Base-by-base conservation (phyloP, 176 grass and related monocot species). In the Zea luxurians region DNA sequence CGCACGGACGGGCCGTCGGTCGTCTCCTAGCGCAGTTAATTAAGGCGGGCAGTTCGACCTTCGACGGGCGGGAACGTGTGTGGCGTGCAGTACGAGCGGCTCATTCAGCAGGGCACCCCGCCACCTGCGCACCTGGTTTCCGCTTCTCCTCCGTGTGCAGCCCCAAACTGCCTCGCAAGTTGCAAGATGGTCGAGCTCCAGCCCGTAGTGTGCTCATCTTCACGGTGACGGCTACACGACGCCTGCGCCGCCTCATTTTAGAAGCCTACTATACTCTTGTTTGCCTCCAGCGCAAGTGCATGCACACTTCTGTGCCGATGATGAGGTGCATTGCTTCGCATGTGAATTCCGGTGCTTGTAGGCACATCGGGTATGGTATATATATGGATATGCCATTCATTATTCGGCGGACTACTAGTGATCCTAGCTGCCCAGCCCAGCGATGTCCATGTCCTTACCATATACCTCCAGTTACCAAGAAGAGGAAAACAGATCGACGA, bases 11-110 rank as follows among this genome's bases (percentile, higher is more conserved):
- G 16, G 13, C 20, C 20, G 18, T 11, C 27, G 4, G 15, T 10
- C 58, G 68, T 44, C 43, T 17, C 42, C 42, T 62, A 45, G 61
- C n/a, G 57, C 67, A 64, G 9, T 66, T 27, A 27, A 27, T 27
- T 47, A 73, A 47, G 59, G 8, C 9, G 4, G 38, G n/a, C 76
- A 59, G 17, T 7, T 52, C 27, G n/a, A n/a, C n/a, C n/a, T n/a
- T n/a, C n/a, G 70, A 72, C 77, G 42, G 12, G 47, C 27, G 27
- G 27, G 27, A 74, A 60, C 62, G 43, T 21, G 63, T 64, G 45
- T n/a, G 35, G 46, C 21, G 4, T 52, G 48, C 5, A 2, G 15
- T 17, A 44, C 49, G 49, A 52, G 49, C 49, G 13, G 13, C 49
- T 1, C 49, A 54, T 54, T 6, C 16, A 0, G 52, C n/a, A 7